Base-by-base conservation (phyloP, 2,329 filamentous ascomycete species). In the Passalora sequoiae region DNA sequence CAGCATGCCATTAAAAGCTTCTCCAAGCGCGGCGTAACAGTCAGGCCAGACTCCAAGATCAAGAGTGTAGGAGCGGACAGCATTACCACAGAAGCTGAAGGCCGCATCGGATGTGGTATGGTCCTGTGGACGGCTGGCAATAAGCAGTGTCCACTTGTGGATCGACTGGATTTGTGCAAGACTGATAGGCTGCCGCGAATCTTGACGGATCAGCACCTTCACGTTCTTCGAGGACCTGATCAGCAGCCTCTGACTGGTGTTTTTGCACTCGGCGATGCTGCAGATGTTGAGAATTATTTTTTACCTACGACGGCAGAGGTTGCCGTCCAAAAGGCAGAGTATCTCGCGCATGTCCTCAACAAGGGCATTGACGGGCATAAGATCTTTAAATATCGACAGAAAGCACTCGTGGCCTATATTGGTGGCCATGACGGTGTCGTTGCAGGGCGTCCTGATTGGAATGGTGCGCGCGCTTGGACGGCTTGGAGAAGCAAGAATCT, bases 371-470 rank as follows among this genome's bases (percentile, higher is more conserved):
- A 49, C 12, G 49, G 46, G 1, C 27, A 40, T 12, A 40, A 36
- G 36, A 54, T 59, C 1, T 71, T 70, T 48, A 53, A 60, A 38
- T 70, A 69, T 44, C 55, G 63, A 37, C 62, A 69, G 38, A 65
- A 63, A 35, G 58, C 61, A 0, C 44, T 66, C 6, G 55, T 70
- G 17, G 64, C 66, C 1, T 71, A 71, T 47, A 60, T 70, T 28
- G 69, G 69, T 2, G 53, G 58, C 12, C 59, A 62, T 16, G 69
- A 71, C 49, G 69, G 69, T 0, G 60, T 71, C 27, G 61, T 70
- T 2, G 61, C 58, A 5, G 68, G 68, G 3, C 58, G 29, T 58
- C 17, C 52, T 58, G 59, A 67, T 15, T 71, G 67, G 67, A 69
- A 63, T 16, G 69, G 68, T 0, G 44, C 59, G 6, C 49, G 59